Conservation (phyloP, 2,329 filamentous ascomycete genomes). For the Coniochaeta sp. region DNA sequence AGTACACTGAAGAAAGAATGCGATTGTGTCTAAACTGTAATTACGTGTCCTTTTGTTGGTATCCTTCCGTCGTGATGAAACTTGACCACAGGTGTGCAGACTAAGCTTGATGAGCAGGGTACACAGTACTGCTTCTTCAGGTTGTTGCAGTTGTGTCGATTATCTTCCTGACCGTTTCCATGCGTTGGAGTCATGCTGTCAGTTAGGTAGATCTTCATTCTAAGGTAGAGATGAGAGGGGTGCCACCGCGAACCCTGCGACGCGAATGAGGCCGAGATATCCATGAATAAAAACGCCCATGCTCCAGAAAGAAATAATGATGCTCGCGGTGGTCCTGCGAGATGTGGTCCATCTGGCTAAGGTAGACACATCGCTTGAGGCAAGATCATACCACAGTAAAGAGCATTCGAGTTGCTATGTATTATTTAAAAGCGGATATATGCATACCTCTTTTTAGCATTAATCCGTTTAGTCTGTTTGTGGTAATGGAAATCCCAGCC, state of each 20-base stretch:
- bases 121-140: no score
- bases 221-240: background rate
- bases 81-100: background rate
- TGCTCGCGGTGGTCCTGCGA: background rate
- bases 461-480: background rate
- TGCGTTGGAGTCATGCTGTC: no score
- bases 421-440: no score
- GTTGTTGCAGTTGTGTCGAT: no score
- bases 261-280: background rate
- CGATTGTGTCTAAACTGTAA: background rate
- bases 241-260: background rate
- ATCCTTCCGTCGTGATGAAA: background rate
- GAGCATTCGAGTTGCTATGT: no score
- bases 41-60: background rate
- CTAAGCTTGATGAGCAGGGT: no score
- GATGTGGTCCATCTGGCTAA: no score
- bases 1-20: background rate
- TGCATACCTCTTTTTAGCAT: background rate
- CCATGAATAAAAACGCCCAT: background rate
- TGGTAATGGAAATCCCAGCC: background rate
- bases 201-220: background rate
- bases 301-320: background rate
- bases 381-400: no score
- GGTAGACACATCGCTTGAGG: no score
- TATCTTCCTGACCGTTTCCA: no score